Evolutionary conservation across 805 yeast species (phyloP).

Genomic region (Lipomyces japonicus): DNA sequence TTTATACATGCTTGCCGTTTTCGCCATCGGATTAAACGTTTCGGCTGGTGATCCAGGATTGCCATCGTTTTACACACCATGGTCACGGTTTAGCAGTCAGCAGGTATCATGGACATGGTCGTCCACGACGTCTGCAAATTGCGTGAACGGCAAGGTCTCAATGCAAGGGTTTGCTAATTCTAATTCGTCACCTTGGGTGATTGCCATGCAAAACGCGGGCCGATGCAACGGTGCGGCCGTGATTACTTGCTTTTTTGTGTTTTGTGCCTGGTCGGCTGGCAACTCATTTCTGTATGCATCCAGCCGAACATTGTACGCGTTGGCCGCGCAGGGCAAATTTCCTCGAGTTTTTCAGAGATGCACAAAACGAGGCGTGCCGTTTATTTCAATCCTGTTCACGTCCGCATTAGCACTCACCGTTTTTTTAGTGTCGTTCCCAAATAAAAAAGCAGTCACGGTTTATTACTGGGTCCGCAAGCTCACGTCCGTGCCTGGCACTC

Average conservation of each 20-base stretch:
- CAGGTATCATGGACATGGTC: constrained; percentile 16
- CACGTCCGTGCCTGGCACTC: constrained; percentile 51
- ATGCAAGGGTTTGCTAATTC: constrained; percentile 45
- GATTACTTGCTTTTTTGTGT: constrained; percentile 45
- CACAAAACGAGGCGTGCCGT: constrained; percentile 74
- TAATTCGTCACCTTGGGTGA: constrained; percentile 70
- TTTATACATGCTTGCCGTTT: constrained; percentile 61
- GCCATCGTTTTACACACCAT: constrained; percentile 25
- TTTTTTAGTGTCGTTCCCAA: constrained; percentile 25
- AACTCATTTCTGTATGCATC: constrained; percentile 68
- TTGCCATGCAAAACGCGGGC: constrained; percentile 64
- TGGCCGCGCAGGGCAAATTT: constrained; percentile 65
- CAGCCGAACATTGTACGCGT: constrained; percentile 64
- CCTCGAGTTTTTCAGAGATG: constrained; percentile 62
- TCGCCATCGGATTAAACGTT: constrained; percentile 61
- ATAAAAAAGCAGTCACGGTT: constrained; percentile 18
- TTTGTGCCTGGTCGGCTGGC: constrained; percentile 60
- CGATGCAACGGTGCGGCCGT: constrained; percentile 69
- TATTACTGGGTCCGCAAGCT: constrained; percentile 31
- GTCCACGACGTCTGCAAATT: constrained; percentile 7
- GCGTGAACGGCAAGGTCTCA: constrained; percentile 13
- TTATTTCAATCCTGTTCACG: constrained; percentile 56
- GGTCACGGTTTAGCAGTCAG: constrained; percentile 46
- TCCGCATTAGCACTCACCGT: constrained; percentile 42
- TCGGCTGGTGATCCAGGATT: constrained; percentile 13